Evolutionary conservation across 371 early-diverging fungal species (phyloP).

Genomic region (Batkoa obscura): DNA sequence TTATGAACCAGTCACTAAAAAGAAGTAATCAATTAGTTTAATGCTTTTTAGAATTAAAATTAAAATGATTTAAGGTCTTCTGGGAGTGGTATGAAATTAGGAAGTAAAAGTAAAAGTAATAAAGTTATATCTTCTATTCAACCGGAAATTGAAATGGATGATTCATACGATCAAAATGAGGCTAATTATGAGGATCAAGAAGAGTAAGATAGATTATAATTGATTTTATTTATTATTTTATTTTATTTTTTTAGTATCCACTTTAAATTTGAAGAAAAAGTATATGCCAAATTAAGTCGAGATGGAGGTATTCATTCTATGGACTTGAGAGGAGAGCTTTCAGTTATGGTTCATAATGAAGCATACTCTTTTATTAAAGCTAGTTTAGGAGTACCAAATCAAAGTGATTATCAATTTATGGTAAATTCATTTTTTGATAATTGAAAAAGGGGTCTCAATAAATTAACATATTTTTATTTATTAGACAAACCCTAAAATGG

Average conservation of each 20-base stretch:
- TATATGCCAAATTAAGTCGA: constrained; percentile 56
- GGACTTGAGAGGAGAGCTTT: constrained; percentile 83
- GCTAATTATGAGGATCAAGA: not conserved
- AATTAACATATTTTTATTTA: not conserved
- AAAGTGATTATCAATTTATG: constrained; percentile 54
- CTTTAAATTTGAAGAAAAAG: constrained; percentile 67
- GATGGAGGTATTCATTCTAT: constrained; percentile 83
- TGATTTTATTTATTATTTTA: not conserved
- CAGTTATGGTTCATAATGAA: constrained; percentile 52
- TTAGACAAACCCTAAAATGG: constrained; percentile 92
- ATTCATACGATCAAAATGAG: not conserved
- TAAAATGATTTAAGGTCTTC: not conserved
- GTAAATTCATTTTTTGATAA: constrained; percentile 13
- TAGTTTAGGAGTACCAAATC: constrained; percentile 24
- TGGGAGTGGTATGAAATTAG: constrained; percentile 6
- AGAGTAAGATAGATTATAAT: not conserved
- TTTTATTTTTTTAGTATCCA: constrained; percentile 39
- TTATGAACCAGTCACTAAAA: not conserved
- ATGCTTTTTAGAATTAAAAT: not conserved
- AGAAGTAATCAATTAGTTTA: not conserved
- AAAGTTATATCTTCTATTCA: not conserved
- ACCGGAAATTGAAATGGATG: not conserved
- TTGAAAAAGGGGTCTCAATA: not conserved
- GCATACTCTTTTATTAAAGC: constrained; percentile 32
- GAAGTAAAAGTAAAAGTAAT: constrained; percentile 10